These are phyloP conservation scores for Apophysomyces elegans DNA, from an alignment of 371 early-diverging fungal species.

Conservation along the genomic window DNA sequence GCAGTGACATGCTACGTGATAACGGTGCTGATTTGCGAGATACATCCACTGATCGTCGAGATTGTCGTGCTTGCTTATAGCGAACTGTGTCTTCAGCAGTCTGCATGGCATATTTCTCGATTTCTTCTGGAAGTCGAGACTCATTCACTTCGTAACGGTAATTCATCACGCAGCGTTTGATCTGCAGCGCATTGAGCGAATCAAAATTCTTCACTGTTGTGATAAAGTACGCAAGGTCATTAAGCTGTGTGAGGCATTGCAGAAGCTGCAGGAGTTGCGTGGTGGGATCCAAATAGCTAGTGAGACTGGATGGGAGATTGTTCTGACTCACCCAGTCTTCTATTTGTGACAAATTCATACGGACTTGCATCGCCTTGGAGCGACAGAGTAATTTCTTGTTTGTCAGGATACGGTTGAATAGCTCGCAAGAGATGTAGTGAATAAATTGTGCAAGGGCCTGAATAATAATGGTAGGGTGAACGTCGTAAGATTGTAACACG, in stretches of 20 bases:
- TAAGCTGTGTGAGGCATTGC: slow-evolving; percentile 75
- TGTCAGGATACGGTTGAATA: slow-evolving; percentile 85
- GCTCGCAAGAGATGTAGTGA: slow-evolving; percentile 73
- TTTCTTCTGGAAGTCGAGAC: slow-evolving; percentile 65
- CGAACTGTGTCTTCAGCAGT: slow-evolving; percentile 66
- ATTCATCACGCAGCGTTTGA: slow-evolving; percentile 71
- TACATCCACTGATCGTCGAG: slow-evolving; percentile 36
- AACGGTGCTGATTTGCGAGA: slow-evolving; percentile 29
- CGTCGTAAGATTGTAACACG: slow-evolving; percentile 62
- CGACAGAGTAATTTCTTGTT: slow-evolving; percentile 76
- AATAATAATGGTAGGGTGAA: slow-evolving; percentile 66
- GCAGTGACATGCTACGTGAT: slow-evolving; percentile 24
- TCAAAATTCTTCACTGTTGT: slow-evolving; percentile 71
- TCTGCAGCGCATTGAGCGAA: slow-evolving; percentile 69
- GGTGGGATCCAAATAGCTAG: slow-evolving; percentile 61
- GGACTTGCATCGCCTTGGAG: slow-evolving; percentile 83
- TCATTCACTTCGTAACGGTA: slow-evolving; percentile 92
- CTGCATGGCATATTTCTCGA: slow-evolving; percentile 73
- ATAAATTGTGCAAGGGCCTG: slow-evolving; percentile 70
- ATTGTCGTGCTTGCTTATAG: slow-evolving; percentile 52
- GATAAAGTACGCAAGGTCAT: slow-evolving; percentile 68
- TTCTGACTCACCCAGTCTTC: slow-evolving; percentile 84
- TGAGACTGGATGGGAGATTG: slow-evolving; percentile 49
- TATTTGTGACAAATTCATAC: slow-evolving; percentile 81
- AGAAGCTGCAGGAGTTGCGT: slow-evolving; percentile 82